phyloP scores from a whole-genome alignment of 768 basidiomycete species.

The Trametes sanguinea region DNA sequence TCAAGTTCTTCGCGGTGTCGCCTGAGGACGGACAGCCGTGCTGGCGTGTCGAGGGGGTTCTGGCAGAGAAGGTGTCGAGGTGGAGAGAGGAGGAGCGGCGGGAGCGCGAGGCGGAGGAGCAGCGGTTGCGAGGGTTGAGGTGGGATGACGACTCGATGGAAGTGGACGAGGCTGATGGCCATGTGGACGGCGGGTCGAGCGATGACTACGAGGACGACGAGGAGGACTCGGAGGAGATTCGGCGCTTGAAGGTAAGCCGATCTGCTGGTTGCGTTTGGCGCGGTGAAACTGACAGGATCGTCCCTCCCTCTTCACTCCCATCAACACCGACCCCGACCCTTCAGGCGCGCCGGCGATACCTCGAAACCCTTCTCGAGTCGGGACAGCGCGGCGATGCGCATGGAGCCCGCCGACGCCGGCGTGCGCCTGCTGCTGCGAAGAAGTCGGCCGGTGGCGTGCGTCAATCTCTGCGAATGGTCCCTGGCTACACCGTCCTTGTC shows the following conservation, averaged over 20 bases:
- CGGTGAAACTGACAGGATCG: conserved; percentile 21
- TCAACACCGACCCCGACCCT: too few relatives aligned
- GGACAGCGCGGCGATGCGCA: conserved; percentile 37
- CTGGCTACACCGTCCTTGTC: conserved; percentile 89
- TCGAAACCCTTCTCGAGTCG: conserved; percentile 65
- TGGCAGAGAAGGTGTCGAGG: conserved; percentile 65
- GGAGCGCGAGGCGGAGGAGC: conserved; percentile 70
- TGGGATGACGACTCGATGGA: conserved; percentile 75
- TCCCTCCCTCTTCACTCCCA: conserved; percentile 13
- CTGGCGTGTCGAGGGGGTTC: conserved; percentile 64
- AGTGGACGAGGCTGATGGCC: conserved; percentile 58
- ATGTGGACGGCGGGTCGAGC: conserved; percentile 49
- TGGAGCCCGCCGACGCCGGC: conserved; percentile 31
- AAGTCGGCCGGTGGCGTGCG: conserved; percentile 33
- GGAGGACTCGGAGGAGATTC: conserved; percentile 71
- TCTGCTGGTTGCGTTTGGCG: conserved; percentile 8
- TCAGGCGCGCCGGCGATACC: conserved; percentile 73
- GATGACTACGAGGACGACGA: conserved; percentile 55
- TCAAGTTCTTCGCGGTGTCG: conserved; percentile 48
- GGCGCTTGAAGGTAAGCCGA: conserved; percentile 70
- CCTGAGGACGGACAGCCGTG: conserved; percentile 50
- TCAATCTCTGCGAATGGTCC: conserved; percentile 57
- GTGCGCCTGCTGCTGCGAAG: conserved; percentile 31
- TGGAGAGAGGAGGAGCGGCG: conserved; percentile 74
- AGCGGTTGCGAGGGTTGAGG: conserved; percentile 57